Base-by-base conservation (phyloP, 495 filamentous ascomycete genomes). In the Xanthoparmelia taractica region DNA sequence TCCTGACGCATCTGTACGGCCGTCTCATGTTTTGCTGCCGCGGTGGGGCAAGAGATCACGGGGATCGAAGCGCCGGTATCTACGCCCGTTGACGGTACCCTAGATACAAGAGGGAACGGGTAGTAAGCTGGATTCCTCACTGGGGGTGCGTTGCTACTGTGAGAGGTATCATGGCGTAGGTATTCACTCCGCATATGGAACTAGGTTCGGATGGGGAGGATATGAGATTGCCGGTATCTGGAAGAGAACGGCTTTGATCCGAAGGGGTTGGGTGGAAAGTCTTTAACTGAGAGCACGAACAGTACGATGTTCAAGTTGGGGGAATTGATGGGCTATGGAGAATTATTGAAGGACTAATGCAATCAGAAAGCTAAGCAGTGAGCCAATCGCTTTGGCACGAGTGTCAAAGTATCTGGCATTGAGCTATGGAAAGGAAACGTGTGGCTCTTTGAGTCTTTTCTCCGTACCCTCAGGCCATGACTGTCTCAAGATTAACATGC, bases 1-100 rank as follows among this genome's bases (percentile, higher is more conserved):
- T 54, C 34, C 59, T 23, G 0, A 52, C 59, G 1, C 47, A 45
- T 0, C n/a, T 61, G 13, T 12, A 47, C 2, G 45, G 59, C 12
- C 47, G 29, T 50, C 41, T 37, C 33, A 52, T 60, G 59, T 4
- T 48, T 60, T 18, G 59, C 31, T 20, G 59, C 59, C 5, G 33
- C 59, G 1, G 34, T 61, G 2, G 59, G 20, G 2, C 38, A 54
- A 61, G 59, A 45, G 0, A 47, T 33, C 12, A 47, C 47, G 31
- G 59, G 27, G 17, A 61, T 41, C 13, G 45, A 47, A 34, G 54
- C 34, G 23, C 23, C 40, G 18, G 45, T 61, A 2, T 54, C 31
- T 29, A 60, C 33, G 11, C 59, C 59, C 1, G 41, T 29, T n/a
- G 34, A 40, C 2, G 18, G n/a, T 17, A 54, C 23, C 23, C 17